A percentile compares a stretch with the other conserved stretches of the same genome.
Conservation (phyloP, 2,329 filamentous ascomycete genomes). For the Blastomyces gilchristii region DNA sequence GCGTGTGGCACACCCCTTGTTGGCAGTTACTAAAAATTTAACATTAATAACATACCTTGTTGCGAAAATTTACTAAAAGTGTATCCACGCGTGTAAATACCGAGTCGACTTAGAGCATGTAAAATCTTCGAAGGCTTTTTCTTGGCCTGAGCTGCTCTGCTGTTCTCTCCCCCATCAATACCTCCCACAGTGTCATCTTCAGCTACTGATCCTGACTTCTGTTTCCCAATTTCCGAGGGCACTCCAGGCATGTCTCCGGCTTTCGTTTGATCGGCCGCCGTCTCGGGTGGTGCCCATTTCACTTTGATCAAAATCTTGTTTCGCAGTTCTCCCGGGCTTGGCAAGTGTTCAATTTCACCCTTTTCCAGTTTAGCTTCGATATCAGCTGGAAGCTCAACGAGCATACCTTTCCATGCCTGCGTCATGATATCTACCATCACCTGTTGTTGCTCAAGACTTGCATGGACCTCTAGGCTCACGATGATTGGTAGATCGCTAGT, state of each 20-base stretch:
- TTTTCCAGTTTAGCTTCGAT: slow-evolving; percentile 39
- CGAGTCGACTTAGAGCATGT: slow-evolving; percentile 60
- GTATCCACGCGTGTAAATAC: slow-evolving; percentile 78
- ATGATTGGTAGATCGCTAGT: slow-evolving; percentile 72
- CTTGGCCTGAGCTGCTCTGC: slow-evolving; percentile 23
- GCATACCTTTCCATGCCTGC: slow-evolving; percentile 66
- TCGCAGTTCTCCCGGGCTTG: slow-evolving; percentile 59
- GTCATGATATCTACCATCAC: slow-evolving; percentile 92
- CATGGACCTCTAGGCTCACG: slow-evolving; percentile 85
- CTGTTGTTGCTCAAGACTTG: slow-evolving; percentile 69
- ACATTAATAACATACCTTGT: slow-evolving; percentile 41
- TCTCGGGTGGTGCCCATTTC: slow-evolving; percentile 50
- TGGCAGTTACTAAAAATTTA: slow-evolving; percentile 1
- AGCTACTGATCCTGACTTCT: slow-evolving; percentile 29
- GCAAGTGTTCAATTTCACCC: slow-evolving; percentile 40
- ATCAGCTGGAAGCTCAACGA: slow-evolving; percentile 58
- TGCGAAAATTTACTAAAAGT: slow-evolving; percentile 65
- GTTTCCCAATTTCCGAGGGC: slow-evolving; percentile 9
- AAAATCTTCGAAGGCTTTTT: slow-evolving; percentile 54
- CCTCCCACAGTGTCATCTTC: slow-evolving; percentile 26
- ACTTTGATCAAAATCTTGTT: slow-evolving; percentile 79
- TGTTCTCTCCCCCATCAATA: background rate
- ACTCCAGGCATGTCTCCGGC: slow-evolving; percentile 14
- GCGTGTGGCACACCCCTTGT: background rate
- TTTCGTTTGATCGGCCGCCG: slow-evolving; percentile 22